phyloP scores from a whole-genome alignment of 129 eudicot genomes.

The Tagetes erecta region DNA sequence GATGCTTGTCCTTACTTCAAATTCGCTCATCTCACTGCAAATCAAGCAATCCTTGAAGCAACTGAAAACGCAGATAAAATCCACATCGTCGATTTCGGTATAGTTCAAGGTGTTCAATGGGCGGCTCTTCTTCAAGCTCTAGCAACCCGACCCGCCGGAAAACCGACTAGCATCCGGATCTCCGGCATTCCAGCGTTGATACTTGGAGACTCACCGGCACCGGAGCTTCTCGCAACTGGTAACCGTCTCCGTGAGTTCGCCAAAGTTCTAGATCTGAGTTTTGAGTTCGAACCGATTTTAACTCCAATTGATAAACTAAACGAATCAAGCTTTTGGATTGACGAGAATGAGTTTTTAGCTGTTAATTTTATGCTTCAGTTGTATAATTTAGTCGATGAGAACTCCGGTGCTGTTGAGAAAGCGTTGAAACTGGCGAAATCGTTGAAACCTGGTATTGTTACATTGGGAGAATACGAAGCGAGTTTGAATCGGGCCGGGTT shows the following conservation, averaged over 20 bases:
- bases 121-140: slow-evolving; percentile 85
- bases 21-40: slow-evolving; percentile 92
- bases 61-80: slow-evolving; percentile 54
- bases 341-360: slow-evolving; percentile 68
- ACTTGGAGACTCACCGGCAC: slow-evolving; percentile 60
- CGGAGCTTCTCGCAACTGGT: slow-evolving; percentile 74
- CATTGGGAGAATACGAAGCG: slow-evolving; percentile 87
- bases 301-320: slow-evolving; percentile 51
- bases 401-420: slow-evolving; percentile 37
- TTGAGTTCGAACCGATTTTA: slow-evolving; percentile 73
- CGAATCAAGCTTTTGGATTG: slow-evolving; percentile 61
- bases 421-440: slow-evolving; percentile 72
- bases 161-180: slow-evolving; percentile 67
- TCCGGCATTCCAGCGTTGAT: slow-evolving; percentile 84
- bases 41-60: slow-evolving; percentile 95
- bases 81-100: slow-evolving; percentile 90
- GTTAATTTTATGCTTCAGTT: slow-evolving; percentile 94
- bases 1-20: slow-evolving; percentile 90
- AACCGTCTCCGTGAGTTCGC: slow-evolving; percentile 87
- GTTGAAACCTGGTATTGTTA: slow-evolving; percentile 68
- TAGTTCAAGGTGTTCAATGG: slow-evolving; percentile 97
- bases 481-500: slow-evolving; percentile 66
- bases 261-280: slow-evolving; percentile 67
- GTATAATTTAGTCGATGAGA: slow-evolving; percentile 62
- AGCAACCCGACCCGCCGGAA: slow-evolving; percentile 88